Base-by-base conservation (phyloP, 1,139 yeast genomes). In the Suhomyces terraborum region DNA sequence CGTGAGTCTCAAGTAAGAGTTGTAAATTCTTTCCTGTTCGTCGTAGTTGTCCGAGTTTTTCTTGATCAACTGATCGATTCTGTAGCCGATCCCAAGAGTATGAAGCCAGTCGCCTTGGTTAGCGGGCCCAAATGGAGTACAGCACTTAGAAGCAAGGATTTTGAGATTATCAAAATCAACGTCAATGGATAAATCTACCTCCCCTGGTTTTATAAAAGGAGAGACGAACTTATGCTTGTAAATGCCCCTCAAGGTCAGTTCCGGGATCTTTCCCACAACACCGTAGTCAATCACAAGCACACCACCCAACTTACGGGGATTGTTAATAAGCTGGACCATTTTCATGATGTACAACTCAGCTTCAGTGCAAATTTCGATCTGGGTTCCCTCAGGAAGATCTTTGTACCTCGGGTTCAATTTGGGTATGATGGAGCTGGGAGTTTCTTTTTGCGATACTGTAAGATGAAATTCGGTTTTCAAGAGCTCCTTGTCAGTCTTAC, bases 81-180 rank as follows among this genome's bases (percentile, higher is more conserved):
- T 69, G 46, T 82, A 78, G 0, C 87, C 91, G 30, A 88, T 79
- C 0, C 96, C 96, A 69, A 87, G 66, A 23, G 75, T 73, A 54
- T 85, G 87, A 22, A 88, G 69, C 83, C 89, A 88, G 53, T 84
- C 88, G 2, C 91, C 94, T 57, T 88, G 96, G 37, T 80, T 81
- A 0, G 77, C 75, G 0, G 93, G 87, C 0, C 89, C 93, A 47
- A 59, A 66, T 0, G 72, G 62, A 16, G 52, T 47, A 18, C 54
- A 57, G 35, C 48, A 46, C 16, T 48, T 53, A 9, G 59, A 49
- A 10, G 56, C 56, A 31, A 56, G 49, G 21, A 48, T 54, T 22
- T 65, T 67, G 41, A 84, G 62, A 9, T 82, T 84, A 33, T 69
- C 74, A 54, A 88, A 88, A 59, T 88, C 96, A 9, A 88, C 96